These are phyloP conservation scores for Ogataea pignaliae DNA, from an alignment of 805 yeast species.

Conservation along the genomic window DNA sequence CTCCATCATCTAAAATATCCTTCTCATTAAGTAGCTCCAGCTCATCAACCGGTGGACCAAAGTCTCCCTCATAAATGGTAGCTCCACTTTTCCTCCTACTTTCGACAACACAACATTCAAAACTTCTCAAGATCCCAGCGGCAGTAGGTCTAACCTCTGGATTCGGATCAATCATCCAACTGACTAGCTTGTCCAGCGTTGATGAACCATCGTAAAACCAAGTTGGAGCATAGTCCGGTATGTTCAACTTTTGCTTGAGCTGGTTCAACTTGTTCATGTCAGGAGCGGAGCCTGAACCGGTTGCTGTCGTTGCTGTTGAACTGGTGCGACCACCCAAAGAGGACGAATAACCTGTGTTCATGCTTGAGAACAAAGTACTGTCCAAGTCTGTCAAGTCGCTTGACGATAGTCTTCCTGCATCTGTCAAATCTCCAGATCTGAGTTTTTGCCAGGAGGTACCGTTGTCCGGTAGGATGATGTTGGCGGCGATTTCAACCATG, in stretches of 20 bases:
- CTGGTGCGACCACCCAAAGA: slow-evolving; percentile 5
- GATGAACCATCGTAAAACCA: slow-evolving; percentile 71
- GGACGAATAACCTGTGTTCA: slow-evolving; percentile 5
- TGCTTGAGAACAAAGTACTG: slow-evolving; percentile 17
- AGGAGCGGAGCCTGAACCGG: slow-evolving; percentile 7
- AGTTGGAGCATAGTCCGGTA: slow-evolving; percentile 85
- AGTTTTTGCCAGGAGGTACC: slow-evolving; percentile 96
- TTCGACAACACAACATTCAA: slow-evolving; percentile 77
- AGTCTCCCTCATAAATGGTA: slow-evolving; percentile 91
- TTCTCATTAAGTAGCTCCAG: slow-evolving; percentile 15
- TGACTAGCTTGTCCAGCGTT: slow-evolving; percentile 73
- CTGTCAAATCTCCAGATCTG: slow-evolving; percentile 91
- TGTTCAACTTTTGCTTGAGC: slow-evolving; percentile 17
- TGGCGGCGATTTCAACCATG: slow-evolving; percentile 93
- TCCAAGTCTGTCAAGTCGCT: slow-evolving; percentile 48
- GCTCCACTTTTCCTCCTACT: slow-evolving; percentile 85
- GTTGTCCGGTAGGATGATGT: slow-evolving; percentile 89
- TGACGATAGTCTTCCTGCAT: slow-evolving; percentile 83
- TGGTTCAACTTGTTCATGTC: slow-evolving; percentile 7
- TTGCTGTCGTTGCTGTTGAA: slow-evolving; percentile 8
- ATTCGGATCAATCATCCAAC: slow-evolving; percentile 84
- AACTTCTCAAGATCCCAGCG: slow-evolving; percentile 57
- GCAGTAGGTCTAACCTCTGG: slow-evolving; percentile 83
- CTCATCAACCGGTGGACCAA: slow-evolving; percentile 68
- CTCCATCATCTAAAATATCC: slow-evolving; percentile 4